A percentile compares a stretch with the other conserved stretches of the same genome.
Evolutionary conservation across 2,329 filamentous ascomycete genomes (phyloP).

Genomic region (Trichoderma breve): DNA sequence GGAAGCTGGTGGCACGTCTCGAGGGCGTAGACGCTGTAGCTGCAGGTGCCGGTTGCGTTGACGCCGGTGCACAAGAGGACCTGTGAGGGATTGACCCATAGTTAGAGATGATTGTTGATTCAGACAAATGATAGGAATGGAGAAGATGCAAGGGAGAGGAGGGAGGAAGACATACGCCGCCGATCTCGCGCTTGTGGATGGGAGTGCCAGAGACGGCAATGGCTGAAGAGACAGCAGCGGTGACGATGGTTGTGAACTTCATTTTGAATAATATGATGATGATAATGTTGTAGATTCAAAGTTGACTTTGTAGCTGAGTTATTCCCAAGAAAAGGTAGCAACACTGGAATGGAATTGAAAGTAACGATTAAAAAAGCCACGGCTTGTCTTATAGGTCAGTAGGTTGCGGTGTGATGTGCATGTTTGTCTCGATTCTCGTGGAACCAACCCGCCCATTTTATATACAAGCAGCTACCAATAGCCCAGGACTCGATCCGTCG

Average conservation of each 20-base stretch:
- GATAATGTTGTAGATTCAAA: neutral
- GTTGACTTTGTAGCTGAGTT: neutral
- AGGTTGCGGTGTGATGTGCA: neutral
- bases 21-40: slow-evolving; percentile 43
- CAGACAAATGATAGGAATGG: neutral
- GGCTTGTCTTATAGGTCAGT: neutral
- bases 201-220: slow-evolving; percentile 30
- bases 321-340: neutral
- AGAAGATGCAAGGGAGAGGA: neutral
- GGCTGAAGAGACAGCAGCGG: slow-evolving; percentile 25
- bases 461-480: neutral
- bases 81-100: slow-evolving; percentile 29
- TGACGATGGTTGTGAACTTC: slow-evolving; percentile 30
- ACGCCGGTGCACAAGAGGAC: slow-evolving; percentile 51
- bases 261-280: slow-evolving; percentile 25
- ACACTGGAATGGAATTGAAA: neutral
- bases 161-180: slow-evolving; percentile 43
- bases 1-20: slow-evolving; percentile 45
- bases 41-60: slow-evolving; percentile 49
- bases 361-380: neutral
- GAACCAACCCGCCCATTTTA: neutral
- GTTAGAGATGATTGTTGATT: neutral
- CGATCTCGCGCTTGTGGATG: slow-evolving; percentile 42
- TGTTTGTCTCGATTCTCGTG: slow-evolving; percentile 10
- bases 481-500: neutral